Percentiles rank a stretch among this genome's conserved stretches.
Conservation (phyloP, 192 early-diverging fungal genomes). For the Gryganskiella cystojenkinii region DNA sequence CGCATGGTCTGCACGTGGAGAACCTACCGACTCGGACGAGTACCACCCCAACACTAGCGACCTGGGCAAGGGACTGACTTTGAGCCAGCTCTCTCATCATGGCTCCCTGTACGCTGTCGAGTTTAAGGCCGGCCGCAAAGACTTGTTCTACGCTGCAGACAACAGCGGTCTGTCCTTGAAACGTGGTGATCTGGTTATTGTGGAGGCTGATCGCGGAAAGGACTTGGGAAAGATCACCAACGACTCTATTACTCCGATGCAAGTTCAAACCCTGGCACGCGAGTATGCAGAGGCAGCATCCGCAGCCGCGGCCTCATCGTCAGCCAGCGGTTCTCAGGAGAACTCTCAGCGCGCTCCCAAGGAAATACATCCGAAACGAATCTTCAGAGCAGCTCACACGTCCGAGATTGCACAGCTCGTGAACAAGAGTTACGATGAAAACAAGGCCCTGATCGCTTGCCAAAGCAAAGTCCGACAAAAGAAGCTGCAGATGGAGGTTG, state of each 20-base stretch:
- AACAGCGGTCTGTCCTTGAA: conserved; percentile 56
- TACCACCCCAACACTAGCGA: conserved; percentile 48
- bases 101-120: conserved; percentile 84
- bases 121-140: conserved; percentile 89
- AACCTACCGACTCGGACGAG: conserved; percentile 52
- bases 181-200: conserved; percentile 83
- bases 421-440: conserved; percentile 89
- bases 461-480: conserved; percentile 90
- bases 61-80: conserved; percentile 58
- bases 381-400: conserved; percentile 84
- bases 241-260: conserved; percentile 68
- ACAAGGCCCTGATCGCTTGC: conserved; percentile 87
- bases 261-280: conserved; percentile 60
- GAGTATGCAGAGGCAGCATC: conserved; percentile 53
- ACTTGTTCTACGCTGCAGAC: conserved; percentile 81
- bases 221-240: conserved; percentile 91
- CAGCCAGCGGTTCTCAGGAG: conserved; percentile 55
- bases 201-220: conserved; percentile 91
- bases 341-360: conserved; percentile 64
- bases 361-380: conserved; percentile 92
- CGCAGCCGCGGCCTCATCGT: conserved; percentile 52
- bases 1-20: conserved; percentile 27
- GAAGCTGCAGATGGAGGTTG: conserved; percentile 94
- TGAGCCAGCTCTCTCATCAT: conserved; percentile 56
- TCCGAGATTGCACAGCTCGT: conserved; percentile 84